Evolutionary conservation across 352 stramenopile genomes (phyloP), one percentile per base, ranked within the genome.

Genomic region (Phytophthora quininea): DNA sequence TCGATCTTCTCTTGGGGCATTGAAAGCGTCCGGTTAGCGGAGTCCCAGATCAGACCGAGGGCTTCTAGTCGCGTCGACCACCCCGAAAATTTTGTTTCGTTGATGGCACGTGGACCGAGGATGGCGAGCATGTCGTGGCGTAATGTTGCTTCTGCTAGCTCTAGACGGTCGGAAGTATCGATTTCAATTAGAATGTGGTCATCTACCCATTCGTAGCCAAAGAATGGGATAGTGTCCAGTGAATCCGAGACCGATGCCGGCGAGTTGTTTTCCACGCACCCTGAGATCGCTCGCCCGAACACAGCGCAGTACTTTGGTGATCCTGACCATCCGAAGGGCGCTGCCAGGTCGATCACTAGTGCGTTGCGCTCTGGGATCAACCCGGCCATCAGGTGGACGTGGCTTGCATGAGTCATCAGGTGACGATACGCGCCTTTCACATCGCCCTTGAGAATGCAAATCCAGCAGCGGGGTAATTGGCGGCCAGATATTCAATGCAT

Each of bases 151-250:
- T 45, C 43, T 11, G 61, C 61, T 40, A 74, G 52, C 43, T 70
- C 64, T 2, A 47, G 30, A 6, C 40, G 33, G 3, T 61, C 4
- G 15, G 24, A 11, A 19, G 9, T 1, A 15, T 64, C 45, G 11
- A 32, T 1, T 29, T 74, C 67, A 30, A 75, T 54, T 11, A 71
- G 11, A 12, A 71, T 51, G 12, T 75, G 67, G 31, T 75, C 67
- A 30, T 75, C 67, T 3, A 71, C 62, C 67, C 67, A 75, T 33
- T 75, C 67, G 37, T 61, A 75, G 1, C 33, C 37, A 31, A 63
- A 75, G 35, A 68, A 48, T n/a, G 42, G 42, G 5, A 15, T 29
- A 48, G 5, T 1, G 42, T 48, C 42, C 10, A 6, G 10, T 15
- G 42, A 71, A 14, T 64, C 57, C 1, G 19, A 50, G 4, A 64